A percentile compares a stretch with the other conserved stretches of the same genome.
Conservation (phyloP, 306 rosid genomes). For the Carpinus viminea region DNA sequence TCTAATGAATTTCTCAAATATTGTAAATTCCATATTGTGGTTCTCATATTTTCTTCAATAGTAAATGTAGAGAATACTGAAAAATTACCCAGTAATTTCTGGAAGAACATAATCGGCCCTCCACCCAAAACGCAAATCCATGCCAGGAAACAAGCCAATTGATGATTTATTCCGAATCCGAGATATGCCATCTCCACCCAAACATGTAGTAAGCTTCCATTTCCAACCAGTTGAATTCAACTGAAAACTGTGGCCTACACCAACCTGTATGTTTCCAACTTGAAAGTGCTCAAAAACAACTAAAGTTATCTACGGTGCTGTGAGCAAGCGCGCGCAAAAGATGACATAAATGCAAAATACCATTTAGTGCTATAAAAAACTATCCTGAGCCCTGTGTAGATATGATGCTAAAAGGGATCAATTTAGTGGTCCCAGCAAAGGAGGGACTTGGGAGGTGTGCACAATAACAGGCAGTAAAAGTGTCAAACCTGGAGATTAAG, state of each 20-base stretch:
- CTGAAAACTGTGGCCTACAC: constrained; percentile 84
- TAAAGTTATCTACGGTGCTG: constrained; percentile 2
- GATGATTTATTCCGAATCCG: constrained; percentile 79
- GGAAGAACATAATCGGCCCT: constrained; percentile 93
- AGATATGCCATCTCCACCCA: constrained; percentile 92
- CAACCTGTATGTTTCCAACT: constrained; percentile 60
- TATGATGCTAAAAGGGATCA: background rate
- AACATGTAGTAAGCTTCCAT: constrained; percentile 94
- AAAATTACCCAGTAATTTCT: constrained; percentile 79
- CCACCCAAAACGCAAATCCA: constrained; percentile 92
- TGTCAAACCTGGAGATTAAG: constrained; percentile 82
- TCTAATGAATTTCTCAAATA: background rate
- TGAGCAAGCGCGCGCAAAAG: constrained; percentile 1
- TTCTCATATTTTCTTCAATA: constrained; percentile 4
- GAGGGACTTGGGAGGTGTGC: background rate
- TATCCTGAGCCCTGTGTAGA: background rate
- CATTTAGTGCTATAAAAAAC: background rate
- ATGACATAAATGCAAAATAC: background rate
- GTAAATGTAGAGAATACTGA: constrained; percentile 20
- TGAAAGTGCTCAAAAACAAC: constrained; percentile 14
- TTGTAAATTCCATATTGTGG: constrained; percentile 7
- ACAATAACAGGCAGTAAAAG: background rate
- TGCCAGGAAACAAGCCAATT: constrained; percentile 75
- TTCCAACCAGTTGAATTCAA: constrained; percentile 91
- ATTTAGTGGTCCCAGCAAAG: background rate